A percentile compares a stretch with the other conserved stretches of the same genome.
These are phyloP conservation scores for Camelina neglecta DNA, from an alignment of 345 rosid genomes.

Conservation along the genomic window DNA sequence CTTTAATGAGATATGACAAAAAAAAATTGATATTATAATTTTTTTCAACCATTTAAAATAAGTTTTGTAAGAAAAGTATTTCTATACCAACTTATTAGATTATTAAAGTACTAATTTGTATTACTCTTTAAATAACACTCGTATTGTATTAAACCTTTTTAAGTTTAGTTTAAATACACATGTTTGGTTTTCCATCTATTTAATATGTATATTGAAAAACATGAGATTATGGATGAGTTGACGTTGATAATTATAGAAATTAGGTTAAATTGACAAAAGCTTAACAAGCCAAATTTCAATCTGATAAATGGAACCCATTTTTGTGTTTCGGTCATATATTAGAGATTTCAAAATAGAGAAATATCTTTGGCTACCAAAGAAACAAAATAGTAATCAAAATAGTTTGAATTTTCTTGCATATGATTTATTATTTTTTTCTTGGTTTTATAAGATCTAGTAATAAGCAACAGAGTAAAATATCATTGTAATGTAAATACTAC, in stretches of 20 bases:
- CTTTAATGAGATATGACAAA: background rate
- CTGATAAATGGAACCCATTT: background rate
- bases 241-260: background rate
- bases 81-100: background rate
- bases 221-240: background rate
- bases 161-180: background rate
- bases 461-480: slow-evolving; percentile 7
- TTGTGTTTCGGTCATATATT: background rate
- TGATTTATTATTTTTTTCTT: background rate
- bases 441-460: background rate
- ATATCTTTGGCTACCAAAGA: background rate
- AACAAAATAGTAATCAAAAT: background rate
- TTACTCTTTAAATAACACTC: background rate
- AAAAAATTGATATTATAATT: too few species aligned
- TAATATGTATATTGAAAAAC: background rate
- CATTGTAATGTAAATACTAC: slow-evolving; percentile 1
- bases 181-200: background rate
- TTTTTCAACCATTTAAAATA: background rate
- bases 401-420: background rate
- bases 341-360: background rate
- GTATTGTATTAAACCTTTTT: background rate
- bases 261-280: background rate
- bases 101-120: background rate
- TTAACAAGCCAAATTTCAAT: slow-evolving; percentile 1
- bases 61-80: background rate